Conservation (phyloP, 2,329 filamentous ascomycete species). For the Pseudogymnoascus sp. region DNA sequence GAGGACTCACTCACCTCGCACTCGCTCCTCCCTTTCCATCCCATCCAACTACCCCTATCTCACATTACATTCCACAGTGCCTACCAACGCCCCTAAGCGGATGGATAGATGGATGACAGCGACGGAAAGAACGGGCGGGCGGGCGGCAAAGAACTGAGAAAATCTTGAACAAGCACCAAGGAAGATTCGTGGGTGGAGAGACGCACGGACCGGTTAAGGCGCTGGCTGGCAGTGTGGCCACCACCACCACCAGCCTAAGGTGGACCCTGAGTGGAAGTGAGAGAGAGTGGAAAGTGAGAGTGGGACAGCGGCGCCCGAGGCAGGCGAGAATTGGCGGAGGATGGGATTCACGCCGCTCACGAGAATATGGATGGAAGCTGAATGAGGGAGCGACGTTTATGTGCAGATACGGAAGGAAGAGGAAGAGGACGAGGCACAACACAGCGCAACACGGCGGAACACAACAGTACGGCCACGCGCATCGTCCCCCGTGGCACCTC, state of each 20-base stretch:
- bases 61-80: not conserved
- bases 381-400: too few species aligned
- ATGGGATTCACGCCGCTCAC: too few species aligned
- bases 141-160: too few species aligned
- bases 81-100: not conserved
- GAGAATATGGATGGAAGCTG: too few species aligned
- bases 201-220: too few species aligned
- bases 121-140: not conserved
- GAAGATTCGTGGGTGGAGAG: not conserved
- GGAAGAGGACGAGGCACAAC: not conserved
- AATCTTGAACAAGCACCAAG: not conserved
- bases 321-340: too few species aligned
- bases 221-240: too few species aligned
- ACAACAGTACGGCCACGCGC: not conserved
- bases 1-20: not conserved
- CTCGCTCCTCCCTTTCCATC: not conserved
- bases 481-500: too few species aligned
- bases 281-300: too few species aligned
- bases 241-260: too few species aligned
- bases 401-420: not conserved
- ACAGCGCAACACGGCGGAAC: not conserved
- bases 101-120: not conserved
- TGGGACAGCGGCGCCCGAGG: too few species aligned
- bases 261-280: too few species aligned
- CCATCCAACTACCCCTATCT: not conserved